Percentiles rank a stretch among this genome's conserved stretches.
These are phyloP conservation scores for Candida montana DNA, from an alignment of 805 yeast species.

Conservation along the genomic window DNA sequence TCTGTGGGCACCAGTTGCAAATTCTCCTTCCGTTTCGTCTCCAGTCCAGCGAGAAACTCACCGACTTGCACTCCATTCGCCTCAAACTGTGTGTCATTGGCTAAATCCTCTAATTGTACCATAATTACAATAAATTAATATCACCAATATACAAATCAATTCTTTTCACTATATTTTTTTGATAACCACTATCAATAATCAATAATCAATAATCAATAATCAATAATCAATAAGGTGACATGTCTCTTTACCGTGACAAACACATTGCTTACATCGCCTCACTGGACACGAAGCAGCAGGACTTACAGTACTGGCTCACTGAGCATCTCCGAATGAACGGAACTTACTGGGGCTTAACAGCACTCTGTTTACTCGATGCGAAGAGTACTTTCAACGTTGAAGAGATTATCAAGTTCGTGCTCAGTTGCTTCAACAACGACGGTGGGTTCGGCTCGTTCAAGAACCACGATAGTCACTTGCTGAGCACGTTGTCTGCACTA, in stretches of 20 bases:
- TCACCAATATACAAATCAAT: no score
- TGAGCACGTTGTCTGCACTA: conserved; percentile 80
- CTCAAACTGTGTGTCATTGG: conserved; percentile 21
- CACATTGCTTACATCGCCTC: conserved; percentile 55
- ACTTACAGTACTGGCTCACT: conserved; percentile 78
- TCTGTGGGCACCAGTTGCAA: conserved; percentile 48
- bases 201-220: no score
- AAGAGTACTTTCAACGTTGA: conserved; percentile 51
- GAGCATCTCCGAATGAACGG: conserved; percentile 92
- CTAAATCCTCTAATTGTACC: conserved; percentile 20
- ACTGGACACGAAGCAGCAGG: conserved; percentile 49
- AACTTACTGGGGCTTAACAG: conserved; percentile 90
- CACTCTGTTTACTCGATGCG: conserved; percentile 56
- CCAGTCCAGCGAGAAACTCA: conserved; percentile 23
- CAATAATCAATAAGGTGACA: not conserved
- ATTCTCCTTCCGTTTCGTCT: conserved; percentile 24
- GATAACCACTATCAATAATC: no score
- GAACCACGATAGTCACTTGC: conserved; percentile 80
- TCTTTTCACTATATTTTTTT: no score
- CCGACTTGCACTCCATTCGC: conserved; percentile 24
- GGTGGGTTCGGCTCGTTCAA: conserved; percentile 94
- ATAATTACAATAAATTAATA: not conserved
- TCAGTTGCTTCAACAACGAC: conserved; percentile 47
- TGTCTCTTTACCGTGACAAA: conserved; percentile 33
- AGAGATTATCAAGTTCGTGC: conserved; percentile 64